Base-by-base conservation (phyloP, 2,329 filamentous ascomycete genomes). In the Parafenestella ontariensis region DNA sequence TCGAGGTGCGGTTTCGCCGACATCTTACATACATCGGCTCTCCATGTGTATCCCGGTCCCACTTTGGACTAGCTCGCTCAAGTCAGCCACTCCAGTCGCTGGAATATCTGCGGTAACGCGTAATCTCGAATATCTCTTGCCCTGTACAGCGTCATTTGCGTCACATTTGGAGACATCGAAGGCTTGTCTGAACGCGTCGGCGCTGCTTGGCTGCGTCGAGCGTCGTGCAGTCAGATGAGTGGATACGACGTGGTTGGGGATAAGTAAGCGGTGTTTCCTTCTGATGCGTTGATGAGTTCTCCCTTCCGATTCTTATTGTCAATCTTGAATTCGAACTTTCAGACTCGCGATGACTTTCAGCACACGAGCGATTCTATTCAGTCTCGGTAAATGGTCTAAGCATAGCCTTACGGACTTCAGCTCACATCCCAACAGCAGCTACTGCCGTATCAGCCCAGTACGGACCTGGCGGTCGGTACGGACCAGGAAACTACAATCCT, bases 21-120 rank as follows among this genome's bases (percentile, higher is more conserved):
- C 57, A 57, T 64, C 40, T 54, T 29, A 48, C 46, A 46, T 40
- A 21, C 37, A 23, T 54, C 68, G 71, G 71, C 71, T 74, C 71
- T 73, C 71, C 59, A 58, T 51, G 21, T 52, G 26, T 34, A 56
- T 42, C 43, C 62, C 61, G 59, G 52, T 17, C 54, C 40, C 44
- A 58, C 46, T 24, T n/a, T 24, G 33, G 54, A 40, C 20, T 58
- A 61, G 52, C 49, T 46, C 17, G 24, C 40, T 18, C 37, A 46
- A 52, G 26, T 52, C 49, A 55, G 57, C 61, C 61, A 66, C 59
- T 66, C 52, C 36, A 42, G 56, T 58, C 51, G 57, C 54, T 58
- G 50, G 46, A 34, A 55, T 56, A 33, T 31, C 39, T 56, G 46
- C 43, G 31, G 54, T 52, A 56, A 71, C 68, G 62, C 68, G 67